Evolutionary conservation across 2,329 filamentous ascomycete species (phyloP), one percentile per base, ranked within the genome.

Genomic region (Neonectria hederae): DNA sequence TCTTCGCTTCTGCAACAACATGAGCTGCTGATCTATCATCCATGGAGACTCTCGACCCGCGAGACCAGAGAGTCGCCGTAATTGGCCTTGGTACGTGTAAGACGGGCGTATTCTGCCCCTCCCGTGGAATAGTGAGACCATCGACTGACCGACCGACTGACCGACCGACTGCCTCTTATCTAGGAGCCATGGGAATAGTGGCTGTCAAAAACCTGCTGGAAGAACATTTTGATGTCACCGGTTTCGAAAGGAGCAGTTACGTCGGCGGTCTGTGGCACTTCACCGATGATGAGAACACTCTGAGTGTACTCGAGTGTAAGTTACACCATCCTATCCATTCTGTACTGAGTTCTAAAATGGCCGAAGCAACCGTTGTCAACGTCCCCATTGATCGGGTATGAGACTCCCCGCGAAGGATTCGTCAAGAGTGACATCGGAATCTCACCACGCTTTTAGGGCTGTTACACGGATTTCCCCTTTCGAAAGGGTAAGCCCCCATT

Each of bases 261-360:
- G 69, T 82, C 19, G 82, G 82, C 10, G 82, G 82, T 0, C 68
- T 84, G 1, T 84, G 82, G 81, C 75, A 77, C 19, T 82, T 77
- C 62, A 80, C 75, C 11, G 72, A 75, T 4, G 71, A 79, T 22
- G 62, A 77, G 56, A 71, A 76, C 38, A 80, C 78, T 65, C 74
- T 64, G 62, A 73, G 71, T 22, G 76, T 79, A 21, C 76, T 81
- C 17, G 67, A 73, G 48, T 76, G 74, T 76, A 71, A 70, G 68
- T 75, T n/a, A 26, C 52, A 46, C 6, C n/a, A 17, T n/a, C 30
- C 30, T 30, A n/a, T 26, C 7, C 30, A 40, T 19, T 40, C 22
- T 35, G 5, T 40, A 32, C 40, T 11, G 10, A 5, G 10, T 51
- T 53, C 46, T 63, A 42, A 53, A 26, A 13, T 9, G 5, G 9